phyloP scores from a whole-genome alignment of 495 filamentous ascomycete genomes.

The Clavariopsis aquatica region DNA sequence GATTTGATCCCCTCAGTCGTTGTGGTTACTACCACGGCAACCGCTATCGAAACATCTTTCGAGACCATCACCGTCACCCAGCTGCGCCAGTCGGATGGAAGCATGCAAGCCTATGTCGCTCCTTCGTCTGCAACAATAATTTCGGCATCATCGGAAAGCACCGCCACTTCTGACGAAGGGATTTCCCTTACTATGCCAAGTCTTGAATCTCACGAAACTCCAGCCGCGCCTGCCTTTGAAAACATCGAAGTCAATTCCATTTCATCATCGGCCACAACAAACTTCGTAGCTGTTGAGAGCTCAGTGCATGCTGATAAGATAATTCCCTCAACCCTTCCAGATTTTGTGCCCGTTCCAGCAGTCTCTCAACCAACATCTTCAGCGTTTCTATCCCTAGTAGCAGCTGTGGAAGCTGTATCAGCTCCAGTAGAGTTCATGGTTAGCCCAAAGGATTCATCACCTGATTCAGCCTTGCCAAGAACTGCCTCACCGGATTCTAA shows the following conservation, averaged over 20 bases:
- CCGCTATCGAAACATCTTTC: conserved; percentile 16
- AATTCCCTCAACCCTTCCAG: no score
- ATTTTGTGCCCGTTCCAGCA: no score
- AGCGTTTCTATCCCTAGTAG: neutral
- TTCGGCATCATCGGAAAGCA: neutral
- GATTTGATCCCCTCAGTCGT: conserved; percentile 10
- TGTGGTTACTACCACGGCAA: conserved; percentile 29
- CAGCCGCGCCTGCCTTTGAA: neutral
- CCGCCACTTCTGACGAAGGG: neutral
- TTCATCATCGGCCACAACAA: no score
- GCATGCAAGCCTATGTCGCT: neutral
- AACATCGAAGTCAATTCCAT: neutral
- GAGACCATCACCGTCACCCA: conserved; percentile 16
- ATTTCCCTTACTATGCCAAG: neutral
- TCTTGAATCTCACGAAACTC: neutral
- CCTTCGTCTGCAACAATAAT: neutral
- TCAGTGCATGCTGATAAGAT: no score
- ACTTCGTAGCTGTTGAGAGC: no score
- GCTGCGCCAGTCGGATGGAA: conserved; percentile 4
- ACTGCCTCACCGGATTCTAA: neutral
- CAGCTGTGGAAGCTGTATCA: no score
- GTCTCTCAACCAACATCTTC: neutral
- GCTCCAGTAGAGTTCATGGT: neutral
- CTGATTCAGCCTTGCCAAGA: neutral
- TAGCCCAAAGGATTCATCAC: neutral